Evolutionary conservation across 2,329 filamentous ascomycete species (phyloP).

Genomic region (Rhynchosporium agropyri): DNA sequence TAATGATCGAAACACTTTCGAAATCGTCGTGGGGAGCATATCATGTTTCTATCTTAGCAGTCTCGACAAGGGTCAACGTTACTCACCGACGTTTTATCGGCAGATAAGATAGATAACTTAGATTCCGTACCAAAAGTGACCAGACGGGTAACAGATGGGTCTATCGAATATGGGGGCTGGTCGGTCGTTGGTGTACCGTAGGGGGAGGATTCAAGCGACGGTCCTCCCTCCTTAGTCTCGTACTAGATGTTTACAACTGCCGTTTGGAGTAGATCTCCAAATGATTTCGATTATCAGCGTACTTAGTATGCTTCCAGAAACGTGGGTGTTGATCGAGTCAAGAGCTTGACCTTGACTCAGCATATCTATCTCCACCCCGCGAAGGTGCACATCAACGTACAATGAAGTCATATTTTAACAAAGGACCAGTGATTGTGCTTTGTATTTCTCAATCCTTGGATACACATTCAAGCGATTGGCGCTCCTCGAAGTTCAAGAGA

Average conservation of each 20-base stretch:
- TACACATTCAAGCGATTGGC: background rate
- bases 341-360: conserved; percentile 10
- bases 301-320: conserved; percentile 11
- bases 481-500: background rate
- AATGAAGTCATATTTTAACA: conserved; percentile 8
- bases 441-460: background rate
- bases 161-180: background rate
- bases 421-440: conserved; percentile 1
- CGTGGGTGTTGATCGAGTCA: conserved; percentile 11
- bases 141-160: conserved; percentile 13
- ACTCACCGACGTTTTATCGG: conserved; percentile 24
- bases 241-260: background rate
- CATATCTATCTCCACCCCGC: background rate
- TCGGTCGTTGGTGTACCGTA: background rate
- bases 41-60: conserved; percentile 2
- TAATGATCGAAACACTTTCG: conserved; percentile 14
- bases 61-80: conserved; percentile 19
- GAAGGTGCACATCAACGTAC: background rate
- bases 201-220: conserved; percentile 6
- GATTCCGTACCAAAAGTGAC: background rate
- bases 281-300: background rate
- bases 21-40: conserved; percentile 9
- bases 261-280: conserved; percentile 8
- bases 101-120: background rate
- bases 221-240: background rate